Base-by-base conservation (phyloP, 805 yeast species). In the Kuraishia cidri region DNA sequence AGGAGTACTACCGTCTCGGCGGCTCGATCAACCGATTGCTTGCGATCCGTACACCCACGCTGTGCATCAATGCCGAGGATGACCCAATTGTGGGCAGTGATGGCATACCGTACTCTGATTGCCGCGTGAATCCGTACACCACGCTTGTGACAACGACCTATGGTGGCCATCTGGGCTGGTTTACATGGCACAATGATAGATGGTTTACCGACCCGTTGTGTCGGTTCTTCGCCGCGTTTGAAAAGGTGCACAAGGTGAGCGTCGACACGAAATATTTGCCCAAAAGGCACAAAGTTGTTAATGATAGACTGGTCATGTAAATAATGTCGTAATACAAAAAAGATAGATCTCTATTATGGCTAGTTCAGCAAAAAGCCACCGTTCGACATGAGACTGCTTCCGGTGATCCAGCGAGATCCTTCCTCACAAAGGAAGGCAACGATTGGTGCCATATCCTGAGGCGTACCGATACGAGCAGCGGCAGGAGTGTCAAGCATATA, bases 101-200 rank as follows among this genome's bases (percentile, higher is more conserved):
- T 18, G 50, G 61, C 15, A 48, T 80, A 17, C 92, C 92, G 1
- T 48, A 51, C 24, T 48, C 47, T 11, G 79, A 75, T 38, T 64
- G 71, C 14, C 40, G 46, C 25, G 41, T 48, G 20, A 82, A 82
- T 46, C 92, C 94, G 2, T 73, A 68, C 47, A 55, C 74, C 22
- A 56, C 69, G 28, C 42, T 79, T 45, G 62, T 76, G 4, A 68
- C 75, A 37, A 79, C 88, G 5, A 64, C 69, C 26, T 62, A 70
- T 33, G 95, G 95, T 5, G 94, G 94, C 1, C 95, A 84, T 54
- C 64, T 84, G 34, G 92, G 84, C n/a, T 84, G 80, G 79, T 84
- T 75, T 39, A 63, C 68, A 41, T 55, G 62, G 30, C 58, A 65
- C 17, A 80, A 81, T 17, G 61, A 63, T 26, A 70, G 86, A 44